phyloP scores from a whole-genome alignment of 1,139 yeast genomes.

The Suhomyces chickasaworum region DNA sequence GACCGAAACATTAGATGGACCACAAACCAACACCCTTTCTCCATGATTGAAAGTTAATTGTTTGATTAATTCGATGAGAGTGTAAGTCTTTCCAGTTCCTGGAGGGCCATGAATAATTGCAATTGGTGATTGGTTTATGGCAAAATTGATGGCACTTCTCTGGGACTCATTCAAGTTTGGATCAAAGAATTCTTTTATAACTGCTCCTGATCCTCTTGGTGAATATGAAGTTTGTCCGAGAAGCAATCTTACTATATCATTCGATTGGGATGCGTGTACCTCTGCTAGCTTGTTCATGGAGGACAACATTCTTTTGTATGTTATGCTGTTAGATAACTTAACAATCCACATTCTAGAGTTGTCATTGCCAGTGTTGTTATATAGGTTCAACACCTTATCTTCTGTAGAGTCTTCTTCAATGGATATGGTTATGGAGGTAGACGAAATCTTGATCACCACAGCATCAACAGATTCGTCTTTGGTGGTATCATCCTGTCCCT shows the following conservation, averaged over 20 bases:
- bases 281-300: constrained; percentile 71
- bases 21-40: constrained; percentile 82
- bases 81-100: constrained; percentile 68
- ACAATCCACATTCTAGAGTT: constrained; percentile 58
- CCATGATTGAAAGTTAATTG: constrained; percentile 61
- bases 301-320: constrained; percentile 78
- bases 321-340: constrained; percentile 66
- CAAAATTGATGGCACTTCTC: constrained; percentile 42
- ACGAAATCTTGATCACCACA: constrained; percentile 56
- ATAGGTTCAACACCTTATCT: constrained; percentile 45
- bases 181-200: constrained; percentile 45
- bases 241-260: constrained; percentile 45
- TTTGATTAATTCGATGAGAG: constrained; percentile 79
- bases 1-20: constrained; percentile 94
- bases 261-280: constrained; percentile 34
- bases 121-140: constrained; percentile 42
- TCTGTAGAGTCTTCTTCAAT: constrained; percentile 59
- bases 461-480: constrained; percentile 50
- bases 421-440: constrained; percentile 51
- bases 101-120: constrained; percentile 54
- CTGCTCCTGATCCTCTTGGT: constrained; percentile 9
- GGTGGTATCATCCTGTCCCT: constrained; percentile 20
- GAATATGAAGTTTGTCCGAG: constrained; percentile 45
- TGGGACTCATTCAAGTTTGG: constrained; percentile 68
- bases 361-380: constrained; percentile 45